A percentile compares a stretch with the other conserved stretches of the same genome.
These are phyloP conservation scores for Euclidium syriacum DNA, from an alignment of 345 rosid species.

Conservation along the genomic window DNA sequence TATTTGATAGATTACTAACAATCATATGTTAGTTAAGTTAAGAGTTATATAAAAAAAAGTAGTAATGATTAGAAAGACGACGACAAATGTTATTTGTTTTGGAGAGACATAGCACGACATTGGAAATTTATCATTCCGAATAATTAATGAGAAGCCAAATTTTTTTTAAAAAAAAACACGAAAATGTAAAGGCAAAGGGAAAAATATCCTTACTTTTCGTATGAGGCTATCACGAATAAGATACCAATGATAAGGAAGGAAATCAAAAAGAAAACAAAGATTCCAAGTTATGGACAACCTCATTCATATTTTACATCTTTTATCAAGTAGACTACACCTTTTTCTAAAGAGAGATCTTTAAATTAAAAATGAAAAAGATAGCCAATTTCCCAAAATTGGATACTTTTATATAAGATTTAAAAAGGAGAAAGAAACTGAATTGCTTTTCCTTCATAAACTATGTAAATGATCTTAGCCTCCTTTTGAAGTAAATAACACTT, in stretches of 20 bases:
- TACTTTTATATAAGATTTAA: background rate
- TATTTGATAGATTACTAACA: slow-evolving; percentile 25
- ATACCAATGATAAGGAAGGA: slow-evolving; percentile 18
- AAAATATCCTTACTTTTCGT: background rate
- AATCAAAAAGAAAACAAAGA: background rate
- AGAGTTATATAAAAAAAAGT: background rate
- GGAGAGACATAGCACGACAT: slow-evolving; percentile 2
- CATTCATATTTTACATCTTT: slow-evolving; percentile 10
- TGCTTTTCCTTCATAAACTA: no score
- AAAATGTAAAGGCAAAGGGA: background rate
- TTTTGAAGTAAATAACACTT: no score
- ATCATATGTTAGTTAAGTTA: slow-evolving; percentile 6
- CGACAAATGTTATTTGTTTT: background rate
- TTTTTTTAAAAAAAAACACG: no score
- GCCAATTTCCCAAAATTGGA: background rate
- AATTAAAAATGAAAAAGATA: background rate
- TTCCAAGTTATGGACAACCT: slow-evolving; percentile 18
- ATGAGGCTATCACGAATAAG: slow-evolving; percentile 23
- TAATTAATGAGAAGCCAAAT: slow-evolving; percentile 16
- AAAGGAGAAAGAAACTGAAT: background rate
- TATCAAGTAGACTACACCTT: background rate
- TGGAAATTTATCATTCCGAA: slow-evolving; percentile 5
- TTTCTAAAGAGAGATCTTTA: slow-evolving; percentile 1
- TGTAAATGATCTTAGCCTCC: no score
- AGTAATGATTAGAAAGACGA: slow-evolving; percentile 17